Evolutionary conservation across 73 alveolate genomes (phyloP).

Genomic region (Breviolum minutum): DNA sequence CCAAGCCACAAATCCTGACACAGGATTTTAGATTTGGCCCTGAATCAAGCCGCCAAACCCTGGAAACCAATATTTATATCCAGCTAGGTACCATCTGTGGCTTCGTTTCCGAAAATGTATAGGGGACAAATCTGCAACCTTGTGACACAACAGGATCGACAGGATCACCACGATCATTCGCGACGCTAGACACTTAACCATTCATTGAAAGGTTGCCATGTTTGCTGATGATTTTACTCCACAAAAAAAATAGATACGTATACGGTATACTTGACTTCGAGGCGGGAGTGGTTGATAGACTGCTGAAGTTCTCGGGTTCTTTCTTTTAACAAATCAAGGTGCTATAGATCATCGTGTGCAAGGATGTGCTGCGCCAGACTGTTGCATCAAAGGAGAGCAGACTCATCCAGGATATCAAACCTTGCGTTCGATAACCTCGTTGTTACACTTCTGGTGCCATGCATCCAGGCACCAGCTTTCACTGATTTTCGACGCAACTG

Average conservation of each 20-base stretch:
- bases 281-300: too few species aligned
- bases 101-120: too few species aligned
- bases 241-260: neutral
- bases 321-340: neutral
- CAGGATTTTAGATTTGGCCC: too few species aligned
- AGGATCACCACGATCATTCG: too few species aligned
- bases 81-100: too few species aligned
- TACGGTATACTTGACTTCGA: too few species aligned
- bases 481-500: neutral
- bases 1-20: constrained; percentile 42
- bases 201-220: neutral
- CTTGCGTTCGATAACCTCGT: constrained; percentile 37
- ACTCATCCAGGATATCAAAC: constrained; percentile 35
- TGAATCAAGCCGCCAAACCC: too few species aligned
- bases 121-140: too few species aligned
- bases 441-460: neutral
- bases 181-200: neutral
- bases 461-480: neutral
- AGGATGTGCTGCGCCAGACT: constrained; percentile 27
- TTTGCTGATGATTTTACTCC: neutral
- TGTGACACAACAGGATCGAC: too few species aligned
- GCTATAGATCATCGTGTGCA: constrained; percentile 11
- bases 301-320: neutral
- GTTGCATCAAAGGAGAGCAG: constrained; percentile 31
- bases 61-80: too few species aligned